Conservation (phyloP, 495 filamentous ascomycete genomes). For the Delitschia confertaspora region DNA sequence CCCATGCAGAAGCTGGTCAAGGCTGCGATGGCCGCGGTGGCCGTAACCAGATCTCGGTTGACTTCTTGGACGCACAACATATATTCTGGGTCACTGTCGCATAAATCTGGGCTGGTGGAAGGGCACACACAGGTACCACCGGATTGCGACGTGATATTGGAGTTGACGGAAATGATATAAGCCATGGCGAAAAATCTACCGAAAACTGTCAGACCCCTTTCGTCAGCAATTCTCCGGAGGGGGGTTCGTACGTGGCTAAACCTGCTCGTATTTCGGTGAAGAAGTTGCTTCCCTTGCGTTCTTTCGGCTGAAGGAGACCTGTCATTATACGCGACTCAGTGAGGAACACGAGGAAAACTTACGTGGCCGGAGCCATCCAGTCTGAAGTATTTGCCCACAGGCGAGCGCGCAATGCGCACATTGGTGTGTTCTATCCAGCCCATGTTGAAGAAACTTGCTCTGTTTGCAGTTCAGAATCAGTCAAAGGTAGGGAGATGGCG, state of each 20-base stretch:
- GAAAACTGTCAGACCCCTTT: neutral
- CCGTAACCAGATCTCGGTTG: slow-evolving; percentile 68
- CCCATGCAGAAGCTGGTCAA: slow-evolving; percentile 67
- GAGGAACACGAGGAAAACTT: slow-evolving; percentile 34
- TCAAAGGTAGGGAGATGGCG: neutral
- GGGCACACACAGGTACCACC: slow-evolving; percentile 73
- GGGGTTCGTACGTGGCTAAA: slow-evolving; percentile 62
- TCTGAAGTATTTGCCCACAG: slow-evolving; percentile 63
- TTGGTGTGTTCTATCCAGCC: slow-evolving; percentile 48
- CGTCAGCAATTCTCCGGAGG: slow-evolving; percentile 7
- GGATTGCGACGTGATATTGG: slow-evolving; percentile 53
- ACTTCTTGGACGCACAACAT: slow-evolving; percentile 55
- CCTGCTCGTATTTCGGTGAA: slow-evolving; percentile 72
- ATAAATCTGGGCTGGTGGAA: slow-evolving; percentile 42
- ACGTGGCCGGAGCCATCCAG: slow-evolving; percentile 69
- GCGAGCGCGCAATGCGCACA: slow-evolving; percentile 45
- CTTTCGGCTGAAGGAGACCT: slow-evolving; percentile 39
- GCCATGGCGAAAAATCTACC: slow-evolving; percentile 92
- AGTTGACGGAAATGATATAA: slow-evolving; percentile 64
- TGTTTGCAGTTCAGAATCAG: neutral
- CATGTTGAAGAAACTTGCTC: slow-evolving; percentile 21
- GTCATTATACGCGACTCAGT: neutral
- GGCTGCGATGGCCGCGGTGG: slow-evolving; percentile 68
- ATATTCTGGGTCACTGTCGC: slow-evolving; percentile 50
- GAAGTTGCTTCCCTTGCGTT: slow-evolving; percentile 67